These are phyloP conservation scores for Halteria grandinella DNA, from an alignment of 73 alveolate genomes.

Conservation along the genomic window DNA sequence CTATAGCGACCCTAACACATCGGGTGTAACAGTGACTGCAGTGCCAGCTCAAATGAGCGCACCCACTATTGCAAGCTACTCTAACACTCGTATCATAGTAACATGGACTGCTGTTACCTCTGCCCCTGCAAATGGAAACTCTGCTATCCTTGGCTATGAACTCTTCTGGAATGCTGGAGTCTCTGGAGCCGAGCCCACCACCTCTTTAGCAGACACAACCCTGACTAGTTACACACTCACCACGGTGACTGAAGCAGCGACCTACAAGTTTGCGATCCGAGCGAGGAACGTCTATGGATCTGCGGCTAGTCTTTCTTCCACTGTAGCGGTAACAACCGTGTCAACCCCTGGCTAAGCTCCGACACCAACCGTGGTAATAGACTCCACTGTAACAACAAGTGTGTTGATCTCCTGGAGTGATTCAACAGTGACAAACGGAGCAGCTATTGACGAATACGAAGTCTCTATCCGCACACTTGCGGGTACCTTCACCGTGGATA, in stretches of 20 bases:
- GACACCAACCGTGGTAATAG: slow-evolving; percentile 1
- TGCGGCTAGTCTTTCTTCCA: slow-evolving; percentile 41
- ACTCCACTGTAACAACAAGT: background rate
- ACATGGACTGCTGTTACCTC: slow-evolving; percentile 37
- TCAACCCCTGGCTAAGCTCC: slow-evolving; percentile 11
- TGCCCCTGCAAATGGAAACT: slow-evolving; percentile 39
- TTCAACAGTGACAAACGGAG: too few species aligned
- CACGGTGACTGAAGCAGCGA: slow-evolving; percentile 33
- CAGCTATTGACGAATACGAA: slow-evolving; percentile 9
- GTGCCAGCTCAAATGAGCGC: slow-evolving; percentile 28
- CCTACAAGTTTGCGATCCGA: slow-evolving; percentile 49
- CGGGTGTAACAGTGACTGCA: slow-evolving; percentile 23
- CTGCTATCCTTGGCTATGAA: slow-evolving; percentile 28
- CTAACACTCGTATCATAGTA: slow-evolving; percentile 17
- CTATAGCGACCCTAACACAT: background rate
- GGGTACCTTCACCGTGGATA: background rate
- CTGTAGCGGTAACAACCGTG: background rate
- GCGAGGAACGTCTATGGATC: slow-evolving; percentile 64
- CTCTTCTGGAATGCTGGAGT: slow-evolving; percentile 39
- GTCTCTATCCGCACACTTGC: background rate
- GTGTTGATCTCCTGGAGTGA: slow-evolving; percentile 32
- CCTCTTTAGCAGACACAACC: background rate
- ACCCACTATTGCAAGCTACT: slow-evolving; percentile 28
- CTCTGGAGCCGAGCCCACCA: background rate
- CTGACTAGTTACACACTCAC: slow-evolving; percentile 11